Base-by-base conservation (phyloP, 148 eudicot species). In the Dianthus caryophyllus region DNA sequence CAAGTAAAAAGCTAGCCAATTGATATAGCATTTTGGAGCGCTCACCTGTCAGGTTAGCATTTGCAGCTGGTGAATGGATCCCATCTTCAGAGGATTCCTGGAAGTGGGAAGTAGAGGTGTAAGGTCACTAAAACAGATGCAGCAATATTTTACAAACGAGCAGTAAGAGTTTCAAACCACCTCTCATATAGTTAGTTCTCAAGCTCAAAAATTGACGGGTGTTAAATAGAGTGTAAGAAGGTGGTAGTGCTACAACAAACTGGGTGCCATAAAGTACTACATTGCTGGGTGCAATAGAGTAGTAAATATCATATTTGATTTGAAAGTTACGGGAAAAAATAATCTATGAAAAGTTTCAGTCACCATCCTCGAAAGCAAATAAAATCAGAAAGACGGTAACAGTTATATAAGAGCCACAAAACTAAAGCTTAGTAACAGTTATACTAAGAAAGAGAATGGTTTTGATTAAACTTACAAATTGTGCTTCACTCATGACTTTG, bases 41-140 rank as follows among this genome's bases (percentile, higher is more conserved):
- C 75, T 74, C 79, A 20, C 70, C 66, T 46, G 25, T 69, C 58
- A 50, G 65, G 65, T 61, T 66, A 76, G 71, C 71, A 62, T 76
- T 82, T 46, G 75, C 82, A 13, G 76, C 62, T 24, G 69, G 55
- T 67, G 86, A 65, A 63, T 18, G 74, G 64, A 55, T 64, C 47
- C 43, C 76, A 53, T 66, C 66, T 76, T 78, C 80, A 61, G 59
- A 56, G 69, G 67, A 52, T 24, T 68, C 82, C 97, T 88, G 78
- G 57, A 77, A 67, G 63, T 67, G 29, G 31, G 64, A 38, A 36
- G 17, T 10, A 43, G 25, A 4, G 18, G 22, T 24, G 47, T 48
- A 50, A 38, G 20, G 38, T 38, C 53, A 30, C 24, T 64, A 27
- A 13, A 24, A 43, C 15, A 56, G 9, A 43, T 30, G 22, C 36